Evolutionary conservation across 208 protist genomes (phyloP).

Genomic region (Novymonas esmeraldas): DNA sequence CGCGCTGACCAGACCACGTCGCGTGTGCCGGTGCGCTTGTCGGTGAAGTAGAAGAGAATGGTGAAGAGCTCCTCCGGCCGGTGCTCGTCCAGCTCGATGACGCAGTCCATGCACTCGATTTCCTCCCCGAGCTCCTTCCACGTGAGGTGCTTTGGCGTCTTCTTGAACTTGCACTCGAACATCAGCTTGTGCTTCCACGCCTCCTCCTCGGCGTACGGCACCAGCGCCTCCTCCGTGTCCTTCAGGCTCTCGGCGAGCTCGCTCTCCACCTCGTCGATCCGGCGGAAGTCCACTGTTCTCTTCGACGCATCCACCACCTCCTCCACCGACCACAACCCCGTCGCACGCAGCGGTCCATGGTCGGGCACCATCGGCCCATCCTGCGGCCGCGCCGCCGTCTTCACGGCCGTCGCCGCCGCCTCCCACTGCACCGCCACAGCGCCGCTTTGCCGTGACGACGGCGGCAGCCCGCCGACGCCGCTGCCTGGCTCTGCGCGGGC

Average conservation of each 20-base stretch:
- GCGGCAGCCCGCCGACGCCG: neutral
- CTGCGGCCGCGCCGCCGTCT: conserved; percentile 33
- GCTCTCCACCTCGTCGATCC: conserved; percentile 89
- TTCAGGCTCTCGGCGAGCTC: conserved; percentile 69
- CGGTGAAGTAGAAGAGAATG: conserved; percentile 82
- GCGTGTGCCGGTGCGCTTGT: conserved; percentile 73
- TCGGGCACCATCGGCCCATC: conserved; percentile 71
- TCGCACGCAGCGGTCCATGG: conserved; percentile 77
- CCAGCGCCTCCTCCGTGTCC: conserved; percentile 64
- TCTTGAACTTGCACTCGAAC: conserved; percentile 89
- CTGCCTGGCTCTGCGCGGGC: neutral
- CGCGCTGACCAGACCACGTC: conserved; percentile 77
- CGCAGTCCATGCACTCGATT: conserved; percentile 90
- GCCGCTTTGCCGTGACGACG: neutral
- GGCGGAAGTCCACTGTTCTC: conserved; percentile 82
- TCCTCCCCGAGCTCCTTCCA: conserved; percentile 90
- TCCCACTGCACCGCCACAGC: neutral
- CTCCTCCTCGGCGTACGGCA: conserved; percentile 82
- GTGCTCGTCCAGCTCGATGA: conserved; percentile 87
- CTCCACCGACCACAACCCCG: conserved; percentile 78
- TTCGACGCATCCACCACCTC: conserved; percentile 74
- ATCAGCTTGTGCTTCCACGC: conserved; percentile 89
- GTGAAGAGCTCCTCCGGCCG: conserved; percentile 89
- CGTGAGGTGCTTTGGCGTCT: conserved; percentile 87
- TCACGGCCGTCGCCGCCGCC: neutral